Evolutionary conservation across 306 rosid species (phyloP).

Genomic region (Citrullus colocynthis): DNA sequence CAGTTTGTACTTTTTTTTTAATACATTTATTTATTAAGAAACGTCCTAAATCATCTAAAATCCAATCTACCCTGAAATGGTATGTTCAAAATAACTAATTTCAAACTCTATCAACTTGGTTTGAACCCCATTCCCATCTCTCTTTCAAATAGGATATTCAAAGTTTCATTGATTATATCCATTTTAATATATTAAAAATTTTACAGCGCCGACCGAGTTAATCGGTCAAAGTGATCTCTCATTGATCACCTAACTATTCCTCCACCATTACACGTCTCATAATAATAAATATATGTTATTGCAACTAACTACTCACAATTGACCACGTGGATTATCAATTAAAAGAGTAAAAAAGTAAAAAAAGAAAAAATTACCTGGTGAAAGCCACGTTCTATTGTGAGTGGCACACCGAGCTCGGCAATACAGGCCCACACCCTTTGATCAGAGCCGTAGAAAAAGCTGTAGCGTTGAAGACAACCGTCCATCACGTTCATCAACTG

Average conservation of each 20-base stretch:
- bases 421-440: conserved; percentile 85
- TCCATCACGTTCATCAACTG: conserved; percentile 43
- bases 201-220: background rate
- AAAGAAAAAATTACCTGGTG: conserved; percentile 52
- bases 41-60: background rate
- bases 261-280: background rate
- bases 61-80: too few species aligned
- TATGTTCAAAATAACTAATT: too few species aligned
- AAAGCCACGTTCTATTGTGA: conserved; percentile 60
- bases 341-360: too few species aligned
- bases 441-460: conserved; percentile 84
- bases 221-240: too few species aligned
- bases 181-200: too few species aligned
- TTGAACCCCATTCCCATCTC: too few species aligned
- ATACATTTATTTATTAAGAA: too few species aligned
- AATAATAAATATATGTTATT: background rate
- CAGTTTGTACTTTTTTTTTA: too few species aligned
- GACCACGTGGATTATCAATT: background rate
- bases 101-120: too few species aligned
- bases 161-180: too few species aligned
- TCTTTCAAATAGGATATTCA: too few species aligned
- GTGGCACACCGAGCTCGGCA: conserved; percentile 65
- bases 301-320: too few species aligned
- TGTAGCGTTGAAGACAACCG: conserved; percentile 69
- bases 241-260: background rate